Evolutionary conservation across 2,329 filamentous ascomycete species (phyloP).

Genomic region (Xylaria sp.): DNA sequence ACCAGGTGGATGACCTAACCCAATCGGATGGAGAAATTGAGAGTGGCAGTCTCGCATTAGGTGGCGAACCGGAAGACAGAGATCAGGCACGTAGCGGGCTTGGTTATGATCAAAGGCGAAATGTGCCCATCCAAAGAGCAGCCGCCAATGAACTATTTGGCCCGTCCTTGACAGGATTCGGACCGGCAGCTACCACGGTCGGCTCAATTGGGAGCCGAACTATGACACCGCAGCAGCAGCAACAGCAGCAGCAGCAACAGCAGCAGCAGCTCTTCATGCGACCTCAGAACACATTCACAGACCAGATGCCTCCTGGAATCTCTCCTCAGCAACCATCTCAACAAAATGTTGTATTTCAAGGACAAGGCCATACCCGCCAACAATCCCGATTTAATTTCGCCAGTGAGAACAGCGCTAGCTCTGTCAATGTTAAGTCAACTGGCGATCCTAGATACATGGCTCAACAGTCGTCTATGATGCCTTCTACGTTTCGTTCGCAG

Average conservation of each 20-base stretch:
- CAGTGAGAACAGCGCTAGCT: constrained; percentile 74
- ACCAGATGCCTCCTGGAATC: constrained; percentile 70
- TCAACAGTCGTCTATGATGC: constrained; percentile 90
- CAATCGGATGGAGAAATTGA: constrained; percentile 79
- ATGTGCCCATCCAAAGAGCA: constrained; percentile 77
- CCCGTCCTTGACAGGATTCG: constrained; percentile 62
- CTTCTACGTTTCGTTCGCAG: constrained; percentile 69
- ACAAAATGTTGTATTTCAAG: constrained; percentile 63
- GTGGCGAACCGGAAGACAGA: constrained; percentile 89
- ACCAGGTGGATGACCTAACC: constrained; percentile 58
- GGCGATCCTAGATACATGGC: constrained; percentile 83
- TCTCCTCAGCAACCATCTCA: constrained; percentile 62
- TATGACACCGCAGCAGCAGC: constrained; percentile 83
- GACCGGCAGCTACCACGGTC: constrained; percentile 62
- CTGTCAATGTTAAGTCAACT: constrained; percentile 77
- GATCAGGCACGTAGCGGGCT: constrained; percentile 65
- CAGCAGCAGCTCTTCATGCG: constrained; percentile 78
- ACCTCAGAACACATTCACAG: constrained; percentile 68
- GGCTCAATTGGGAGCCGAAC: constrained; percentile 74
- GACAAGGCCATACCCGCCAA: constrained; percentile 79
- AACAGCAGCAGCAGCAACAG: constrained; percentile 76
- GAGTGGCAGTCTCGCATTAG: constrained; percentile 85
- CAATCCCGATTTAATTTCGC: constrained; percentile 89
- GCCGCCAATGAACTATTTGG: constrained; percentile 66
- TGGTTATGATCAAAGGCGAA: constrained; percentile 68